phyloP scores from a whole-genome alignment of 192 early-diverging fungal species.

The Mortierella hygrophila region DNA sequence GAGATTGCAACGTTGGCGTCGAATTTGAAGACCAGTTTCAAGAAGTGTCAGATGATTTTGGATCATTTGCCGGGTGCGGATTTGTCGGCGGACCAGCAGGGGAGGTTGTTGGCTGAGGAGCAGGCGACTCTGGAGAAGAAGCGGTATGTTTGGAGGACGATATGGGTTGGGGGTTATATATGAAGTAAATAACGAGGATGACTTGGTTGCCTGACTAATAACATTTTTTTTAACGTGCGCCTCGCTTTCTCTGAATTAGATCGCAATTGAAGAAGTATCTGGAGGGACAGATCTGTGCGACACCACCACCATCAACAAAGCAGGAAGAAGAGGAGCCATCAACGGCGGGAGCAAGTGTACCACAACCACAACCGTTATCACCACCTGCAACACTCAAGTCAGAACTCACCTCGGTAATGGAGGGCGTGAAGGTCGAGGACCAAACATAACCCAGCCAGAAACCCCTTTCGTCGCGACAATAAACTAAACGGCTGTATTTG shows the following conservation, averaged over 20 bases:
- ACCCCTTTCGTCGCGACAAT: not conserved
- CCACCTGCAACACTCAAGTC: conserved; percentile 2
- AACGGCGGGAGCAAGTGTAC: not conserved
- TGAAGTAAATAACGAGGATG: not conserved
- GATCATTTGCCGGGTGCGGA: conserved; percentile 60
- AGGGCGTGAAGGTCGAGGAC: conserved; percentile 36
- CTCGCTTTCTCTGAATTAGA: not conserved
- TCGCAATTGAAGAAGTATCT: not conserved
- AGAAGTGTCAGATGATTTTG: conserved; percentile 54
- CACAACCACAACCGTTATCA: not conserved
- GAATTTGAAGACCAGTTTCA: conserved; percentile 53
- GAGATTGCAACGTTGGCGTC: conserved; percentile 44
- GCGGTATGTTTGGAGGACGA: conserved; percentile 13
- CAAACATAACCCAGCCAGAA: not conserved
- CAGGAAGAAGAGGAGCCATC: not conserved
- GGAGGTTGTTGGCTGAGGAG: conserved; percentile 38
- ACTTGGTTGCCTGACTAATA: not conserved
- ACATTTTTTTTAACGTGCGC: no score
- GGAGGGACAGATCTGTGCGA: not conserved
- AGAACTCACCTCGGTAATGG: conserved; percentile 11
- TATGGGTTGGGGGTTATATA: not conserved
- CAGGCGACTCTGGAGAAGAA: conserved; percentile 34
- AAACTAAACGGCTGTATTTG: not conserved
- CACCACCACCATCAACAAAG: not conserved
- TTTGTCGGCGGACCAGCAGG: conserved; percentile 53